Evolutionary conservation across 2,329 filamentous ascomycete genomes (phyloP), one percentile per base, ranked within the genome.

Genomic region (Pyrenophora tritici-repentis): DNA sequence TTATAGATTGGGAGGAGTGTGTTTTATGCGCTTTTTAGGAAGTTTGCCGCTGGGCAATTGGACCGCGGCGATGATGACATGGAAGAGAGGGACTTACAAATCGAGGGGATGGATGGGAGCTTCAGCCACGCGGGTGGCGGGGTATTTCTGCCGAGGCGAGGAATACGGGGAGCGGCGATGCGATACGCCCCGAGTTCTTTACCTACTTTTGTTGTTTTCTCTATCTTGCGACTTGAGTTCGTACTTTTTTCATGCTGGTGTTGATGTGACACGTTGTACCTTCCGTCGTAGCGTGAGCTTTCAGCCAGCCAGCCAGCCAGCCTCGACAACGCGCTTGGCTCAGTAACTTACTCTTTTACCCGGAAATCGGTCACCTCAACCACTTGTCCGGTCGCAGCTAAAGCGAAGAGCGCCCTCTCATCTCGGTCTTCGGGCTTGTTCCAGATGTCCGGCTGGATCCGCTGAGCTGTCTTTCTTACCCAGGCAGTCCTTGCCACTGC

Each of bases 51-150:
- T 53, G 36, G 37, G 22, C 29, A 22, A 35, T 29, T n/a, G 39
- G 18, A 31, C 38, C 39, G 44, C 44, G 49, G 49, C 48, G 53
- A 53, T 66, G 63, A 66, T 61, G 63, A 59, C 52, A 66, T 60
- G 2, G 26, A 29, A 29, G 42, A 56, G 51, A 42, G 31, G 35
- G 43, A 32, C 50, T 63, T 54, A 63, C 63, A 60, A 64, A 64
- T 63, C 56, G 42, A 29, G n/a, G 41, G 54, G 35, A 14, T 5
- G 3, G 18, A 8, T 13, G 47, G 42, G 36, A 18, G 44, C 55
- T 58, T 57, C 53, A 60, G 59, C 54, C 59, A 59, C 56, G 35
- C 33, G 7, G 34, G 52, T 58, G 56, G 59, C 56, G 55, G 50
- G 49, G 55, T 24, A 24, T 9, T 42, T 26, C n/a, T 2, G 14